These are phyloP conservation scores for Cyclotella baltica DNA, from an alignment of 108 stramenopile genomes.

Conservation along the genomic window DNA sequence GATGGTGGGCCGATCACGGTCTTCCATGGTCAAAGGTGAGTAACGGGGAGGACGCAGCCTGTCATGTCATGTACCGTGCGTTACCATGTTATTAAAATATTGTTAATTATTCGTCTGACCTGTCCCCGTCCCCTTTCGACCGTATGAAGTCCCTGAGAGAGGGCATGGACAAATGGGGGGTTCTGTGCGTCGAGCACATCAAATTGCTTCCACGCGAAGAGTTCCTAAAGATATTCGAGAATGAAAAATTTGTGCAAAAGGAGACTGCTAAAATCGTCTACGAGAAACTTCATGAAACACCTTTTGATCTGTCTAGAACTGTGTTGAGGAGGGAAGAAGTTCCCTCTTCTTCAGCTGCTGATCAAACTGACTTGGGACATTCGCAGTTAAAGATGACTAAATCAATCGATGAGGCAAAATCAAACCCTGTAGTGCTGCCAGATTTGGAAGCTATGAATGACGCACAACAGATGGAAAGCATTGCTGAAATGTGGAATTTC, in stretches of 20 bases:
- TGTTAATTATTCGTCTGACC: too few relatives aligned
- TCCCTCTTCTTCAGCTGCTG: not conserved
- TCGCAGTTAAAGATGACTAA: not conserved
- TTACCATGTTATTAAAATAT: not conserved
- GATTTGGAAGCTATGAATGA: not conserved
- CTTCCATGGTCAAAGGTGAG: slow-evolving; percentile 16
- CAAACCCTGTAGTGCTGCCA: not conserved
- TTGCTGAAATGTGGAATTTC: slow-evolving; percentile 14
- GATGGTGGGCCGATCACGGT: not conserved
- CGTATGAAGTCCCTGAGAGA: slow-evolving; percentile 2
- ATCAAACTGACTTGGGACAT: not conserved
- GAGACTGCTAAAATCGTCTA: slow-evolving; percentile 15
- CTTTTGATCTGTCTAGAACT: slow-evolving; percentile 15
- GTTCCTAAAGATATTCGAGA: slow-evolving; percentile 23
- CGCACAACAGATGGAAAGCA: not conserved
- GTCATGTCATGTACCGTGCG: too few relatives aligned
- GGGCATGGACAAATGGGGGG: slow-evolving; percentile 31
- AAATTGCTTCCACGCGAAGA: slow-evolving; percentile 24
- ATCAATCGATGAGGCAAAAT: too few relatives aligned
- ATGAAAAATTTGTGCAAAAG: slow-evolving; percentile 21
- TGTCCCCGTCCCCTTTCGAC: not conserved
- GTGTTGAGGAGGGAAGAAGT: not conserved
- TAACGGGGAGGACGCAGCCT: too few relatives aligned
- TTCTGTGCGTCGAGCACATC: slow-evolving; percentile 32
- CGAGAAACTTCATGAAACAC: slow-evolving; percentile 14